Evolutionary conservation across 2,329 filamentous ascomycete genomes (phyloP).

Genomic region (Ophiostoma fasciatum): DNA sequence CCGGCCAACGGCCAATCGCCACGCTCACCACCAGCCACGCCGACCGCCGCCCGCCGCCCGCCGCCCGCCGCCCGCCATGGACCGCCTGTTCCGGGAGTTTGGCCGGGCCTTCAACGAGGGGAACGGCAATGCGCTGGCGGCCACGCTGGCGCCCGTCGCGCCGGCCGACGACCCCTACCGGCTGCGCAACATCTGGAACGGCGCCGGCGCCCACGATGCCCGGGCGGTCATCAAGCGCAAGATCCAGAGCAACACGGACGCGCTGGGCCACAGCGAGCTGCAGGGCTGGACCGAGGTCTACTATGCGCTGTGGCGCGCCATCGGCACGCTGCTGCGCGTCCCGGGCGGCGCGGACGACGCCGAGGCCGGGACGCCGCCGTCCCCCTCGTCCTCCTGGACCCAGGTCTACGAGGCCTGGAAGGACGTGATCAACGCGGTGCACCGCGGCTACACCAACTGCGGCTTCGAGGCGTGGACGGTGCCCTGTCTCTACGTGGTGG

Average conservation of each 20-base stretch:
- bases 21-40: too few relatives aligned
- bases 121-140: slow-evolving; percentile 60
- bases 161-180: slow-evolving; percentile 47
- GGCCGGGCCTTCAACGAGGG: slow-evolving; percentile 46
- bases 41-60: too few relatives aligned
- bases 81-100: slow-evolving; percentile 60
- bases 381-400: slow-evolving; percentile 41
- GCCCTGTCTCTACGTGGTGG: slow-evolving; percentile 74
- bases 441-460: slow-evolving; percentile 64
- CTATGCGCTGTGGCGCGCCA: slow-evolving; percentile 66
- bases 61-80: slow-evolving; percentile 36
- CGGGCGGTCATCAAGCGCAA: slow-evolving; percentile 60
- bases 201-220: slow-evolving; percentile 50
- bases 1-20: too few relatives aligned
- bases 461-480: slow-evolving; percentile 83
- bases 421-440: slow-evolving; percentile 60
- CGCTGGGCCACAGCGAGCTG: slow-evolving; percentile 50
- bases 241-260: slow-evolving; percentile 43
- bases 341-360: slow-evolving; percentile 26
- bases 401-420: slow-evolving; percentile 82
- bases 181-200: slow-evolving; percentile 55
- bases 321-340: slow-evolving; percentile 55
- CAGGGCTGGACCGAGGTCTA: slow-evolving; percentile 83
- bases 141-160: slow-evolving; percentile 57
- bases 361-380: neutral